Evolutionary conservation across 768 basidiomycete species (phyloP).

Genomic region (Boletus huronensis): DNA sequence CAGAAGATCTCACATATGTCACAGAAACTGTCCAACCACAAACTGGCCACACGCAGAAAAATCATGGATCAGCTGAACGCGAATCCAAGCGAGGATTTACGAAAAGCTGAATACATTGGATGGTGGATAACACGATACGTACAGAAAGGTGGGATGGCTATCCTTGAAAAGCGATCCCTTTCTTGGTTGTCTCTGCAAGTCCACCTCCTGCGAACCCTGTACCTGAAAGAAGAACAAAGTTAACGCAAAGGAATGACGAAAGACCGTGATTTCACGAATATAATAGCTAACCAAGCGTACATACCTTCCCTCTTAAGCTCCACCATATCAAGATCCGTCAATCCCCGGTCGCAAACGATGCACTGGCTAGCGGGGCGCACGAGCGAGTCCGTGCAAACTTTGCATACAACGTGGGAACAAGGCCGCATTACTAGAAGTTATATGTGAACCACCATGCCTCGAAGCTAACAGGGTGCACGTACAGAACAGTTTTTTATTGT

Average conservation of each 20-base stretch:
- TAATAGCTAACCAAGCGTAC: conserved; percentile 10
- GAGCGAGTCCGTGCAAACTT: conserved; percentile 86
- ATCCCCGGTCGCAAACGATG: conserved; percentile 72
- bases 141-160: conserved; percentile 29
- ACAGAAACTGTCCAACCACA: neutral
- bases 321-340: conserved; percentile 71
- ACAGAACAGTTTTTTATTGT: conserved; percentile 71
- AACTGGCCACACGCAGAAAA: neutral
- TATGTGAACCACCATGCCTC: neutral
- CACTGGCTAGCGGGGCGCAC: conserved; percentile 78
- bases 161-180: conserved; percentile 84
- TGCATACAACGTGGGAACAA: conserved; percentile 91
- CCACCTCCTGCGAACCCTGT: conserved; percentile 97
- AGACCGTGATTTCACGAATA: neutral
- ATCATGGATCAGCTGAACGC: neutral
- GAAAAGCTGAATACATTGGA: neutral
- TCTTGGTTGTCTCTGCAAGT: conserved; percentile 79
- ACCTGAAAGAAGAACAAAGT: conserved; percentile 40
- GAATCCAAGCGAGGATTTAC: neutral
- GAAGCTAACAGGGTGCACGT: conserved; percentile 26
- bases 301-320: conserved; percentile 86
- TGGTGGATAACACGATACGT: neutral
- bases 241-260: neutral
- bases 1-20: neutral
- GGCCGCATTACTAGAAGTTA: conserved; percentile 63